Evolutionary conservation across 208 protist genomes (phyloP), one percentile per base, ranked within the genome.

Genomic region (Trypanosoma scelopori): DNA sequence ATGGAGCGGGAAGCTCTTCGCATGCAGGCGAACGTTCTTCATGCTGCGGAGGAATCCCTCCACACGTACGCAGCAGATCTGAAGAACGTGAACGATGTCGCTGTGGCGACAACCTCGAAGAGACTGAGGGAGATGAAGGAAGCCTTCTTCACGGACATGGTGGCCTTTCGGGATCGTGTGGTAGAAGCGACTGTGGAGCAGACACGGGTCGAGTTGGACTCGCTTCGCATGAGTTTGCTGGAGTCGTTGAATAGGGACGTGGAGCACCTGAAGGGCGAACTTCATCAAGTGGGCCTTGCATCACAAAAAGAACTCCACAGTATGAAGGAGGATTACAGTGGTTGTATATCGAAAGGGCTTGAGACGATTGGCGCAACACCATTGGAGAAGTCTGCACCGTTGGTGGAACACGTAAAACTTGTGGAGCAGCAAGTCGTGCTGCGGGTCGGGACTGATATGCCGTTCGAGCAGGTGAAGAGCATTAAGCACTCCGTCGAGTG

Each of bases 31-130:
- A 65, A 52, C 20, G 65, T 89, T 45, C 52, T 87, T 63, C 56
- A 79, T 4, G 60, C 80, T 0, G 76, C 84, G 7, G 87, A 93
- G 76, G 69, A 64, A 18, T 85, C 80, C 16, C 66, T 93, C 20
- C 81, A 69, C 42, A 70, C 75, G 18, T 87, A 87, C 67, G 74
- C 78, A 7, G 74, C 79, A 50, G 83, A 91, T 63, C 45, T 92
- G 48, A 80, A 75, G 55, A 55, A 74, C 35, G 68, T 88, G 15
- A 88, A 85, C 48, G 82, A 87, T 46, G 76, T 86, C 62, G 82
- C 82, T 22, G 61, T 84, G 35, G 82, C 85, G 0, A 81, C 82
- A 46, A 68, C 71, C 13, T 82, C 77, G n/a, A 88, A 86, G 71
- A 68, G 78, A 39, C 78, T 91, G n/a, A 68, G 76, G 9, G 52